phyloP scores from a whole-genome alignment of 2,329 filamentous ascomycete species.

The Biscogniauxia marginata region DNA sequence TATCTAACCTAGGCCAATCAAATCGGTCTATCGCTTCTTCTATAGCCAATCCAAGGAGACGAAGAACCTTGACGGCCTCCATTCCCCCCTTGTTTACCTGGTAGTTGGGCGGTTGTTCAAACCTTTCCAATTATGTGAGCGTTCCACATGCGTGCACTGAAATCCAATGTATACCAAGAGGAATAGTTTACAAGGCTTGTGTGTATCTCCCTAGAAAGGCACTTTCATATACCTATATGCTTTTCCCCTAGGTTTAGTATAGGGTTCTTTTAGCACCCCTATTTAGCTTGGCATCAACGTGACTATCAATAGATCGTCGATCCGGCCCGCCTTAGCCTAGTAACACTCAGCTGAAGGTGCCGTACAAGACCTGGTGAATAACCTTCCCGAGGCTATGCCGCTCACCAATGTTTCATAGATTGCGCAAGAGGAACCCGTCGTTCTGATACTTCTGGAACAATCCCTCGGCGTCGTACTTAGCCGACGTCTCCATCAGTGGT shows the following conservation, averaged over 20 bases:
- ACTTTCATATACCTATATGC: too few relatives aligned
- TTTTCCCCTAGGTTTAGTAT: background rate
- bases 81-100: too few relatives aligned
- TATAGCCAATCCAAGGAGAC: too few relatives aligned
- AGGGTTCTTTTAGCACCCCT: background rate
- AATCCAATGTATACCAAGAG: too few relatives aligned
- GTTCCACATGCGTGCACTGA: too few relatives aligned
- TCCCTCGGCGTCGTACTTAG: background rate
- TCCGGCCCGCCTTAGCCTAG: background rate
- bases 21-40: too few relatives aligned
- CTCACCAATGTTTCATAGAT: background rate
- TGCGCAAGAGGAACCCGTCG: background rate
- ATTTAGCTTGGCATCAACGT: background rate
- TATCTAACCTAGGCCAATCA: too few relatives aligned
- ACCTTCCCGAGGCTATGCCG: background rate
- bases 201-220: too few relatives aligned
- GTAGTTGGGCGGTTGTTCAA: too few relatives aligned
- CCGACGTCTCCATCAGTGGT: background rate
- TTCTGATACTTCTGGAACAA: conserved; percentile 2
- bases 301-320: background rate
- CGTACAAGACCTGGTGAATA: background rate
- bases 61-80: too few relatives aligned
- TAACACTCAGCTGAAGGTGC: background rate
- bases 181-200: too few relatives aligned
- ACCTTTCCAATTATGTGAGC: too few relatives aligned